Conservation (phyloP, 257 asterid genomes). For the Buddleja alternifolia region DNA sequence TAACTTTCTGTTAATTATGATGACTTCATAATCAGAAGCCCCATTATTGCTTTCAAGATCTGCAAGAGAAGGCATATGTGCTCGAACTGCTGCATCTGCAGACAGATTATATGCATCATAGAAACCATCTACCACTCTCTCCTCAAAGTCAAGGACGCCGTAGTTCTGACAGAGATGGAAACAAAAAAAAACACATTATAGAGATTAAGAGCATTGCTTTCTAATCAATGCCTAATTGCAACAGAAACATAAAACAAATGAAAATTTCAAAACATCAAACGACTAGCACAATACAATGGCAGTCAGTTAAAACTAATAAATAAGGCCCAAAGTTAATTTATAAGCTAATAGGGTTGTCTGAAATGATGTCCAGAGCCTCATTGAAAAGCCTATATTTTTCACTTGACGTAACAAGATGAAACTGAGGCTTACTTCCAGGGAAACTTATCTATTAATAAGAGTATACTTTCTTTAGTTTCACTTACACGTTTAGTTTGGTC, state of each 20-base stretch:
- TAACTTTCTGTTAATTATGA: conserved; percentile 71
- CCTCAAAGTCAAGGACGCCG: conserved; percentile 85
- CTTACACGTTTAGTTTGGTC: background rate
- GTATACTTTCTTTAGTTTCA: background rate
- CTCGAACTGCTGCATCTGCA: conserved; percentile 62
- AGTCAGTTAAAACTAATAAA: background rate
- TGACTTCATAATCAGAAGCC: conserved; percentile 78
- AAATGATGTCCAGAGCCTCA: background rate
- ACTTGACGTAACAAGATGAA: background rate
- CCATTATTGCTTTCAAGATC: conserved; percentile 78
- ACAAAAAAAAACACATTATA: conserved; percentile 14
- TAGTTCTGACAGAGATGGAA: conserved; percentile 57
- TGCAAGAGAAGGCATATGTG: conserved; percentile 90
- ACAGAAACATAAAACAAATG: conserved; percentile 12
- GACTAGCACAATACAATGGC: background rate
- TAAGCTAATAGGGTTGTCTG: background rate
- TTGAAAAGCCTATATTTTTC: conserved; percentile 3
- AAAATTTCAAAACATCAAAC: conserved; percentile 11
- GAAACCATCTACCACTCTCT: conserved; percentile 94
- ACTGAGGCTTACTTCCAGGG: background rate
- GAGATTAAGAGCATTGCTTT: conserved; percentile 8
- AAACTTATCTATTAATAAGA: background rate
- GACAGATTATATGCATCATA: conserved; percentile 83
- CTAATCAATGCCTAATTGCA: conserved; percentile 12
- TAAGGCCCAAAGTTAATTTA: background rate